A percentile compares a stretch with the other conserved stretches of the same genome.
Evolutionary conservation across 305 asterid species (phyloP).

Genomic region (Fraxinus albicans): DNA sequence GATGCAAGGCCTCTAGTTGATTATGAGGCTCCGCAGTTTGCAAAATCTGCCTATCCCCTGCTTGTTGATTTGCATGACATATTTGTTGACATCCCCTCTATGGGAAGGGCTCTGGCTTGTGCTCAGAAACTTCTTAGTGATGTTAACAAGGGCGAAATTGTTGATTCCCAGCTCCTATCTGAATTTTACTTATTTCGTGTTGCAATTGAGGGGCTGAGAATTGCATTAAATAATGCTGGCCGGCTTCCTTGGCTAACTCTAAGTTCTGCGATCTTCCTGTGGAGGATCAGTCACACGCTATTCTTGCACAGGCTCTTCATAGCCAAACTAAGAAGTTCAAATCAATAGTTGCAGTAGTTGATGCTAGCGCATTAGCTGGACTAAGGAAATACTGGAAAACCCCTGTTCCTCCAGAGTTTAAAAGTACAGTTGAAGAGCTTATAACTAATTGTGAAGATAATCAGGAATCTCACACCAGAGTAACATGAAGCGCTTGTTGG

Average conservation of each 20-base stretch:
- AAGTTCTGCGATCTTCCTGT: slow-evolving; percentile 63
- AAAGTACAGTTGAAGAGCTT: slow-evolving; percentile 60
- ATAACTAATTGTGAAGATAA: slow-evolving; percentile 40
- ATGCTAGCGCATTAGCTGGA: slow-evolving; percentile 75
- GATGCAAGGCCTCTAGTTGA: slow-evolving; percentile 40
- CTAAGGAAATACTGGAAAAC: slow-evolving; percentile 82
- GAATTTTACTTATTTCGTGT: slow-evolving; percentile 75
- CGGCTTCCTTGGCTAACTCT: slow-evolving; percentile 37
- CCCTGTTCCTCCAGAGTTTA: slow-evolving; percentile 54
- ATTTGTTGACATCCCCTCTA: slow-evolving; percentile 65
- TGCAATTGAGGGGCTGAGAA: slow-evolving; percentile 87
- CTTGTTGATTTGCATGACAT: slow-evolving; percentile 70
- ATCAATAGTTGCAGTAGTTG: slow-evolving; percentile 80
- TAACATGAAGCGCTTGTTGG: slow-evolving; percentile 37
- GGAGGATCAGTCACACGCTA: slow-evolving; percentile 76
- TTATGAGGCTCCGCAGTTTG: slow-evolving; percentile 79
- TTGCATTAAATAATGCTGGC: slow-evolving; percentile 72
- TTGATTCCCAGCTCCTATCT: slow-evolving; percentile 55
- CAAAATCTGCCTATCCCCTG: slow-evolving; percentile 66
- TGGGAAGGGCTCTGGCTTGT: slow-evolving; percentile 68
- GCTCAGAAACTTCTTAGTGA: slow-evolving; percentile 78
- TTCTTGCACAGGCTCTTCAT: slow-evolving; percentile 73
- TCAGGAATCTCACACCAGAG: slow-evolving; percentile 25
- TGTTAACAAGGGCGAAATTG: slow-evolving; percentile 58
- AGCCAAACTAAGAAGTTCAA: slow-evolving; percentile 67